A percentile compares a stretch with the other conserved stretches of the same genome.
These are phyloP conservation scores for Colletotrichum sp. DNA, from an alignment of 2,329 filamentous ascomycete species.

Conservation along the genomic window DNA sequence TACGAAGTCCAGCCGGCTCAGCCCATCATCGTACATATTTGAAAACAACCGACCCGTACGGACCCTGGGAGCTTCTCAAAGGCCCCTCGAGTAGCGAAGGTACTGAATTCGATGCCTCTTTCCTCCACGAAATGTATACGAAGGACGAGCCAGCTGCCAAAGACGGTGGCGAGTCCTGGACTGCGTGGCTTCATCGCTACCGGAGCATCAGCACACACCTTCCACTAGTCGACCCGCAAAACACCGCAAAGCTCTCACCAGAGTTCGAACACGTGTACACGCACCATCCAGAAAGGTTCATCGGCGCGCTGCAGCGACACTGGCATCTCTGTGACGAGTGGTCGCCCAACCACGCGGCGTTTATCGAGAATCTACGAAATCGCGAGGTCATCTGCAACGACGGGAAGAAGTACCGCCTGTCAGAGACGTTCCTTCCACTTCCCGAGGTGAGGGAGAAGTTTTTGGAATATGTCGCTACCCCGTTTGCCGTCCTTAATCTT, in stretches of 20 bases:
- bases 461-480: background rate
- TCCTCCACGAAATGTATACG: background rate
- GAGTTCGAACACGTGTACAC: background rate
- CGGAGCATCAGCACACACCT: background rate
- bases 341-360: background rate
- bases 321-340: background rate
- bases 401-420: background rate
- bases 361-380: background rate
- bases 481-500: background rate
- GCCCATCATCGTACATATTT: background rate
- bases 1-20: background rate
- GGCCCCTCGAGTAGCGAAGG: background rate
- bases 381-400: background rate
- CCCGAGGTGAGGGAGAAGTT: background rate
- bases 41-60: background rate
- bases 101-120: background rate
- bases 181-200: background rate
- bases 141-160: background rate
- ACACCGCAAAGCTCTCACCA: background rate
- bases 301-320: background rate
- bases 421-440: background rate
- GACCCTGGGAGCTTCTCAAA: background rate
- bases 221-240: background rate
- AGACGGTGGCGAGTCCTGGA: background rate
- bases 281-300: background rate